phyloP scores from a whole-genome alignment of 2,329 filamentous ascomycete genomes.

The Zymoseptoria pseudotritici region DNA sequence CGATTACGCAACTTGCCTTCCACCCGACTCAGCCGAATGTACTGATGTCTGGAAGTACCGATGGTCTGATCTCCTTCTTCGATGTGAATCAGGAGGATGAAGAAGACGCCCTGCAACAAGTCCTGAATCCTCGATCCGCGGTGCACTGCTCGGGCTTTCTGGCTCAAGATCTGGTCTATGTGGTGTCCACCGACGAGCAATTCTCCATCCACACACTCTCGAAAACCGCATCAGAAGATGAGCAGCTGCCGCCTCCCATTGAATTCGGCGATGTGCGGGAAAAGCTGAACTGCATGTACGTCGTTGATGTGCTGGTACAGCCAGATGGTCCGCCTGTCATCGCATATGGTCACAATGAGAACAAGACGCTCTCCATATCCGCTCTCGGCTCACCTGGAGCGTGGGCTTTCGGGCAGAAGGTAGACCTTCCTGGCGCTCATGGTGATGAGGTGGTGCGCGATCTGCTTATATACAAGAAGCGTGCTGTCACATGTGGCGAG shows the following conservation, averaged over 20 bases:
- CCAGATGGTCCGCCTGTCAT: slow-evolving; percentile 22
- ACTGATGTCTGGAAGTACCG: slow-evolving; percentile 69
- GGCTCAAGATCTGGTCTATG: slow-evolving; percentile 57
- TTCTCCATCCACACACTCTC: slow-evolving; percentile 65
- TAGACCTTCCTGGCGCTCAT: slow-evolving; percentile 37
- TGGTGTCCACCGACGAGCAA: slow-evolving; percentile 70
- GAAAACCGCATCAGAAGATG: slow-evolving; percentile 53
- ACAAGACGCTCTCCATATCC: slow-evolving; percentile 22
- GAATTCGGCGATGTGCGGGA: slow-evolving; percentile 64
- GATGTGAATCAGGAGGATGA: slow-evolving; percentile 64
- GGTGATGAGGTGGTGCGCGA: slow-evolving; percentile 44
- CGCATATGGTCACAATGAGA: slow-evolving; percentile 25
- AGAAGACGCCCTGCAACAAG: slow-evolving; percentile 69
- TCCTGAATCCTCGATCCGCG: slow-evolving; percentile 69
- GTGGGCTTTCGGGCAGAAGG: slow-evolving; percentile 23
- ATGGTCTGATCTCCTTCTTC: slow-evolving; percentile 71
- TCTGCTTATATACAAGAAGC: slow-evolving; percentile 32
- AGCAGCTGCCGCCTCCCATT: slow-evolving; percentile 40
- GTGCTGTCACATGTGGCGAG: slow-evolving; percentile 41
- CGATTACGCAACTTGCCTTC: slow-evolving; percentile 49
- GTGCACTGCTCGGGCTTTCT: slow-evolving; percentile 71
- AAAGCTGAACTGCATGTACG: slow-evolving; percentile 63
- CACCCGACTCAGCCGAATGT: slow-evolving; percentile 47
- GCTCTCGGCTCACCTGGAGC: slow-evolving; percentile 18
- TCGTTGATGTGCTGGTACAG: slow-evolving; percentile 57